These are phyloP conservation scores for Fusarium citri DNA, from an alignment of 2,329 filamentous ascomycete species.

Conservation along the genomic window DNA sequence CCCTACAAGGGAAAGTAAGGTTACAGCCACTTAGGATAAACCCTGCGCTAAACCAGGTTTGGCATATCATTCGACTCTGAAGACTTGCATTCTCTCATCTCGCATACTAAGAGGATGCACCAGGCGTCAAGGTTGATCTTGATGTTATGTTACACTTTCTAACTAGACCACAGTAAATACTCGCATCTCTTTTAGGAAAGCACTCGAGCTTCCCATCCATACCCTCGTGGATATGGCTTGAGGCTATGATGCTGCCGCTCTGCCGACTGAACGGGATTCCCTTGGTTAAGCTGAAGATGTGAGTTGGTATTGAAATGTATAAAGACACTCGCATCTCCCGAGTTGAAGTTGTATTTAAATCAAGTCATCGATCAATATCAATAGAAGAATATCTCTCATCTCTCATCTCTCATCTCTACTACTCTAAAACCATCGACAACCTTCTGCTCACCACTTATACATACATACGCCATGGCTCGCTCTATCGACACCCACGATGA, in stretches of 20 bases:
- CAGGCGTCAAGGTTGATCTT: constrained; percentile 1
- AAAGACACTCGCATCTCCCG: constrained; percentile 19
- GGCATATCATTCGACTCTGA: constrained; percentile 26
- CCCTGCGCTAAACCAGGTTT: constrained; percentile 24
- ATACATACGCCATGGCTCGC: constrained; percentile 31
- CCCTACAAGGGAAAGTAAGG: constrained; percentile 30
- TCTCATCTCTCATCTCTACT: background rate
- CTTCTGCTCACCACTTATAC: background rate
- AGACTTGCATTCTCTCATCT: constrained; percentile 9
- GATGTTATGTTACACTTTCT: background rate
- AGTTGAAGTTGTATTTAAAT: background rate
- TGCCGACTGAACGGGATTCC: constrained; percentile 2
- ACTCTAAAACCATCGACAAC: background rate
- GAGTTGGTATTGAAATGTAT: constrained; percentile 7
- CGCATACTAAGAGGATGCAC: background rate
- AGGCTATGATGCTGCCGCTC: constrained; percentile 25
- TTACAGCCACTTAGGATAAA: constrained; percentile 20
- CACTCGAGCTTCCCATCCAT: constrained; percentile 10
- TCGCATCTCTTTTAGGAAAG: constrained; percentile 2
- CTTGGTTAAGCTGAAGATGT: constrained; percentile 1
- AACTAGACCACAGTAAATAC: background rate
- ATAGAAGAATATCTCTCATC: background rate
- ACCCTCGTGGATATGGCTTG: background rate
- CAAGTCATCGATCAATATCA: background rate
- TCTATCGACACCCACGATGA: constrained; percentile 47